A percentile compares a stretch with the other conserved stretches of the same genome.
These are phyloP conservation scores for Ophiostoma australiae DNA, from an alignment of 2,329 filamentous ascomycete genomes.

Conservation along the genomic window DNA sequence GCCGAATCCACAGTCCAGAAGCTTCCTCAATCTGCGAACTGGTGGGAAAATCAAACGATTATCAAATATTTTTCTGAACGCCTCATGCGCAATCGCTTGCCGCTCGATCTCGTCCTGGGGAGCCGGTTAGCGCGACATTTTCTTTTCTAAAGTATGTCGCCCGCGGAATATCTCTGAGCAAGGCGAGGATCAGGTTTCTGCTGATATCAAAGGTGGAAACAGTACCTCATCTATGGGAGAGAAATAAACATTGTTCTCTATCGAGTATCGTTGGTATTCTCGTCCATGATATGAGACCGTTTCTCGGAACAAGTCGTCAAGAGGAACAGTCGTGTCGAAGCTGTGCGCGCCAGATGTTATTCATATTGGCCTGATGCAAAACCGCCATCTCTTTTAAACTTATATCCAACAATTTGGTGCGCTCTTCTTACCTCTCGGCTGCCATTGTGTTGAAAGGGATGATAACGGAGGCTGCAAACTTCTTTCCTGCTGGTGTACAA, in stretches of 20 bases:
- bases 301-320: conserved; percentile 56
- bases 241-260: conserved; percentile 62
- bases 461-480: not conserved
- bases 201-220: not conserved
- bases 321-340: conserved; percentile 44
- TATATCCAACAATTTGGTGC: not conserved
- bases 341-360: conserved; percentile 33
- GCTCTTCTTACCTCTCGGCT: not conserved
- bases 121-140: not conserved
- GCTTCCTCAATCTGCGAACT: conserved; percentile 49
- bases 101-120: conserved; percentile 62
- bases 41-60: conserved; percentile 66
- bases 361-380: conserved; percentile 1
- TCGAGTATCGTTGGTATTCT: conserved; percentile 61
- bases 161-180: not conserved
- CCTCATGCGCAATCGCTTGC: conserved; percentile 57
- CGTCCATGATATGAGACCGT: conserved; percentile 58
- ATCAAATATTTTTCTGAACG: conserved; percentile 62
- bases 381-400: not conserved
- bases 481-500: not conserved
- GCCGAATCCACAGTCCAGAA: conserved; percentile 70
- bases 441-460: not conserved
- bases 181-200: not conserved
- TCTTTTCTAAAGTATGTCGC: not conserved
- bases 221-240: conserved; percentile 66